Conservation (phyloP, 768 basidiomycete species). For the Chiua virens region DNA sequence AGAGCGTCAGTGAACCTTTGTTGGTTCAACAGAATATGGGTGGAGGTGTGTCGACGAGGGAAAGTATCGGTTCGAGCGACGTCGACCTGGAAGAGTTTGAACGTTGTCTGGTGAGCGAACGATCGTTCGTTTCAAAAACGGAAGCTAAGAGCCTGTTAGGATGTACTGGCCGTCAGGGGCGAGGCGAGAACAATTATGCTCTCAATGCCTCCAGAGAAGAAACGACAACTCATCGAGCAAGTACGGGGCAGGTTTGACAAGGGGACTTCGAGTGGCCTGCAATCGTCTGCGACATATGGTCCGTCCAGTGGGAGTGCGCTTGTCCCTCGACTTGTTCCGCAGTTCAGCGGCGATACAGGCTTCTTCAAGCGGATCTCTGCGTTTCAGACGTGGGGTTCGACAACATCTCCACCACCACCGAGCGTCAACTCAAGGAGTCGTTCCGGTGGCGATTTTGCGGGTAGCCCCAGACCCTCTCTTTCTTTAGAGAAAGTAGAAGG, state of each 20-base stretch:
- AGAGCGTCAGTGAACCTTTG: constrained; percentile 72
- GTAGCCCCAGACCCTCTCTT: constrained; percentile 21
- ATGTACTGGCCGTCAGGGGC: constrained; percentile 73
- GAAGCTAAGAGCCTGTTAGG: constrained; percentile 40
- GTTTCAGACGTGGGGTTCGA: constrained; percentile 53
- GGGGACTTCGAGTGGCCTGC: constrained; percentile 28
- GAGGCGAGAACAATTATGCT: constrained; percentile 64
- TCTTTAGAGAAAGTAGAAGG: constrained; percentile 31
- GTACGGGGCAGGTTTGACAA: constrained; percentile 40
- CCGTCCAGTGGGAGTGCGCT: constrained; percentile 55
- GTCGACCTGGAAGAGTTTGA: constrained; percentile 55
- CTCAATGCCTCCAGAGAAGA: constrained; percentile 58
- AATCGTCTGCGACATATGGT: constrained; percentile 53
- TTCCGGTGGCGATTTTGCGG: constrained; percentile 40
- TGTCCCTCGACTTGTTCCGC: constrained; percentile 69
- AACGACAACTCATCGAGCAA: constrained; percentile 65
- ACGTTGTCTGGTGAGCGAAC: constrained; percentile 60
- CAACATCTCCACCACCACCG: constrained; percentile 35
- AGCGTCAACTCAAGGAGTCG: constrained; percentile 29
- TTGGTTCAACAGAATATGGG: constrained; percentile 50
- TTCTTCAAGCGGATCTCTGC: constrained; percentile 70
- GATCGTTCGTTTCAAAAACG: not conserved
- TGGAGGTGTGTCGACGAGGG: constrained; percentile 26
- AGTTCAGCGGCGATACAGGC: constrained; percentile 70
- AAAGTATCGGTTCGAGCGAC: constrained; percentile 33